phyloP scores from a whole-genome alignment of 2,329 filamentous ascomycete species.

The Polytolypa hystricis region DNA sequence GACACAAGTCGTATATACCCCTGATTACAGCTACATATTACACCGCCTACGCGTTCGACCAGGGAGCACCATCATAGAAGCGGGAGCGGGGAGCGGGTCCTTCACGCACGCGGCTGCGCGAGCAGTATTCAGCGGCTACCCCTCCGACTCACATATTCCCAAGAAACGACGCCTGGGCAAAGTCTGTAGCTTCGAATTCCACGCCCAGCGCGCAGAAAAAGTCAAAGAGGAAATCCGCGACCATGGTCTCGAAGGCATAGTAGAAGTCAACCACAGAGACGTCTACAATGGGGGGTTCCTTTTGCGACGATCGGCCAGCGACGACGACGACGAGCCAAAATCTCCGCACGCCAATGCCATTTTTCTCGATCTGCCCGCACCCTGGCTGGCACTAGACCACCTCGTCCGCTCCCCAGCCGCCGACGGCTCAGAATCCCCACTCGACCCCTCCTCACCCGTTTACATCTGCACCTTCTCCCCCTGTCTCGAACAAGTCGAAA shows the following conservation, averaged over 20 bases:
- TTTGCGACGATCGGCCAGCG: conserved; percentile 22
- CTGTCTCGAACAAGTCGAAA: conserved; percentile 90
- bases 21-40: conserved; percentile 43
- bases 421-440: conserved; percentile 34
- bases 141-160: conserved; percentile 14
- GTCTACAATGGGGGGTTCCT: conserved; percentile 40
- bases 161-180: conserved; percentile 28
- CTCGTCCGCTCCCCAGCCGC: conserved; percentile 27
- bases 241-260: conserved; percentile 35
- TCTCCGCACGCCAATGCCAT: conserved; percentile 37
- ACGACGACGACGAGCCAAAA: conserved; percentile 17
- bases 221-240: conserved; percentile 32
- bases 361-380: conserved; percentile 41
- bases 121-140: conserved; percentile 39
- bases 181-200: conserved; percentile 42
- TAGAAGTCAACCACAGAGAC: conserved; percentile 37
- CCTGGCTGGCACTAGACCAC: conserved; percentile 39
- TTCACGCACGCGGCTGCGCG: conserved; percentile 41
- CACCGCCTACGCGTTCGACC: conserved; percentile 37
- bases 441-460: conserved; percentile 61
- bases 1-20: conserved; percentile 43
- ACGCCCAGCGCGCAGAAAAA: conserved; percentile 32
- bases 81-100: conserved; percentile 41
- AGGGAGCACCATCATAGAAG: conserved; percentile 38
- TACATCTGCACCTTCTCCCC: conserved; percentile 92